These are phyloP conservation scores for Xylaria sp. DNA, from an alignment of 495 filamentous ascomycete genomes.

Conservation along the genomic window DNA sequence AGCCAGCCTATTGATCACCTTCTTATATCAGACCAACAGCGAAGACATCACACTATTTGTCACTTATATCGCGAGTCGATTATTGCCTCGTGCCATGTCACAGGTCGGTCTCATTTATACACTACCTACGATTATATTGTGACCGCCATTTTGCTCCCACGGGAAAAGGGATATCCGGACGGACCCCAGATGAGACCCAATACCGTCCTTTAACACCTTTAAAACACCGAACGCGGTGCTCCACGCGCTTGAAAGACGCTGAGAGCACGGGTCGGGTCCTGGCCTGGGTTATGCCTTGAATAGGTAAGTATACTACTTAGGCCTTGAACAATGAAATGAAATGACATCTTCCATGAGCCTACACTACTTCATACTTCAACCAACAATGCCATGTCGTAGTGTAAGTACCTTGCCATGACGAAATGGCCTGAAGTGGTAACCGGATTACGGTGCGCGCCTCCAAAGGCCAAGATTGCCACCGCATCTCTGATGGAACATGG, in stretches of 20 bases:
- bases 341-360: too few species aligned
- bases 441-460: not conserved
- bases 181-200: not conserved
- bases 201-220: not conserved
- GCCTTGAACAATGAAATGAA: too few species aligned
- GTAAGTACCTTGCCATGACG: too few species aligned
- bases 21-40: too few species aligned
- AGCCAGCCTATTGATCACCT: not conserved
- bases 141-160: not conserved
- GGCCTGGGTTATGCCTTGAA: not conserved
- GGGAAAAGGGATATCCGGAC: too few species aligned
- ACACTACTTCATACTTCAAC: too few species aligned
- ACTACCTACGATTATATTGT: not conserved
- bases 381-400: not conserved
- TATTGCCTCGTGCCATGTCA: not conserved
- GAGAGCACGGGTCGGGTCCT: not conserved
- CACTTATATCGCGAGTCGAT: not conserved
- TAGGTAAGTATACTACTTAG: too few species aligned
- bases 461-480: slow-evolving; percentile 10
- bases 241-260: not conserved
- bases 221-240: not conserved
- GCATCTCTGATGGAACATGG: not conserved
- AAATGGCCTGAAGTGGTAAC: not conserved
- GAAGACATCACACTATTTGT: slow-evolving; percentile 1
- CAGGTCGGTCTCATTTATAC: not conserved